These are phyloP conservation scores for Schwanniomyces sp. DNA, from an alignment of 805 yeast genomes.

Conservation along the genomic window DNA sequence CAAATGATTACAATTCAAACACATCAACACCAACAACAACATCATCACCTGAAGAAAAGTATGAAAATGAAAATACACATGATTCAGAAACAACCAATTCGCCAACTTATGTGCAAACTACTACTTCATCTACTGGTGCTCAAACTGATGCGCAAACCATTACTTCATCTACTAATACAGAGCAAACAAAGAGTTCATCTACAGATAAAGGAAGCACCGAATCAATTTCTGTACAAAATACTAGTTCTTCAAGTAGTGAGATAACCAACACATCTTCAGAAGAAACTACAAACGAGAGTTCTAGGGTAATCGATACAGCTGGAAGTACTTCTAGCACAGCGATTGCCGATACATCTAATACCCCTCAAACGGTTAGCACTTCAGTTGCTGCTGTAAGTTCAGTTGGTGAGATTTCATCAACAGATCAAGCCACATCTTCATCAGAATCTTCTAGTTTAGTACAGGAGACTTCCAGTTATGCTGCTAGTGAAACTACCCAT, in stretches of 20 bases:
- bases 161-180: background rate
- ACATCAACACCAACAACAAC: background rate
- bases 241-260: background rate
- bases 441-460: background rate
- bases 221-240: background rate
- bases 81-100: background rate
- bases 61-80: background rate
- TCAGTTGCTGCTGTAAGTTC: background rate
- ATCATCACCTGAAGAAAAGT: background rate
- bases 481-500: too few species aligned
- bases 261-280: conserved; percentile 2
- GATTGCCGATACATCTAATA: background rate
- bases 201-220: conserved; percentile 1
- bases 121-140: background rate
- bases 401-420: background rate
- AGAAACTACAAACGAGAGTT: background rate
- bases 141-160: too few species aligned
- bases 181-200: background rate
- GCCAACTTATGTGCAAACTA: background rate
- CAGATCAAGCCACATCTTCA: background rate
- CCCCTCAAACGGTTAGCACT: background rate
- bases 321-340: background rate
- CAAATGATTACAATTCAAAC: background rate
- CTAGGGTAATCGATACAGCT: background rate
- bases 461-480: too few species aligned